Conservation (phyloP, 2,329 filamentous ascomycete species). For the Thelonectria rubi region DNA sequence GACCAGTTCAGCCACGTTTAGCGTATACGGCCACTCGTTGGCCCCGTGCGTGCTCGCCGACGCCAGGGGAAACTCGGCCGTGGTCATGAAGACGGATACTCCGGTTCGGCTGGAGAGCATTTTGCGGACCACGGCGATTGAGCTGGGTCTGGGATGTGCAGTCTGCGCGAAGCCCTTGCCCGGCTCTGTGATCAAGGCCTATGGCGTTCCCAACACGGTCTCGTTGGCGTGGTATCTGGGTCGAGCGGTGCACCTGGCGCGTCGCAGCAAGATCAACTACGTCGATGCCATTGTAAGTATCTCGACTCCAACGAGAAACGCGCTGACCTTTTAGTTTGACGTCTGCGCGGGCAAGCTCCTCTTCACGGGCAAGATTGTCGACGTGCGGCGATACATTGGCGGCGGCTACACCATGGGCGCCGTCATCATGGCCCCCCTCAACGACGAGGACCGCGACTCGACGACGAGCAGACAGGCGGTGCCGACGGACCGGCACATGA, state of each 20-base stretch:
- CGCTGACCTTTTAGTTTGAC: constrained; percentile 33
- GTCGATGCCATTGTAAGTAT: constrained; percentile 38
- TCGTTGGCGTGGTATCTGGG: constrained; percentile 66
- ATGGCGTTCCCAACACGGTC: constrained; percentile 54
- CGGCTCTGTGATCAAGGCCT: constrained; percentile 46
- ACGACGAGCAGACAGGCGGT: constrained; percentile 23
- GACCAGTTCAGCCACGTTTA: constrained; percentile 45
- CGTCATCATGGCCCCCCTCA: constrained; percentile 47
- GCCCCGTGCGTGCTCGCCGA: constrained; percentile 50
- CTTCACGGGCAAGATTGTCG: constrained; percentile 52
- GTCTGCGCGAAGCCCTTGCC: constrained; percentile 48
- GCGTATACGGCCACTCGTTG: constrained; percentile 50
- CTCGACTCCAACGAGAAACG: rapidly evolving
- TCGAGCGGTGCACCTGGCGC: constrained; percentile 50
- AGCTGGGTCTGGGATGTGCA: constrained; percentile 51
- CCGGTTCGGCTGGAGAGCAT: constrained; percentile 49
- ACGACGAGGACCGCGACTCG: constrained; percentile 44
- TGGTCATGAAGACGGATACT: constrained; percentile 47
- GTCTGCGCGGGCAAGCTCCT: constrained; percentile 48
- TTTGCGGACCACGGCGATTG: constrained; percentile 48
- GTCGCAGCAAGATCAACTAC: constrained; percentile 38
- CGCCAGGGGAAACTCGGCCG: constrained; percentile 47
- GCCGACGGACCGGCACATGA: constrained; percentile 44
- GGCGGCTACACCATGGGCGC: constrained; percentile 54
- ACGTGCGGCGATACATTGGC: constrained; percentile 50